These are phyloP conservation scores for Peltaster fructicola DNA, from an alignment of 2,329 filamentous ascomycete species.

Conservation along the genomic window DNA sequence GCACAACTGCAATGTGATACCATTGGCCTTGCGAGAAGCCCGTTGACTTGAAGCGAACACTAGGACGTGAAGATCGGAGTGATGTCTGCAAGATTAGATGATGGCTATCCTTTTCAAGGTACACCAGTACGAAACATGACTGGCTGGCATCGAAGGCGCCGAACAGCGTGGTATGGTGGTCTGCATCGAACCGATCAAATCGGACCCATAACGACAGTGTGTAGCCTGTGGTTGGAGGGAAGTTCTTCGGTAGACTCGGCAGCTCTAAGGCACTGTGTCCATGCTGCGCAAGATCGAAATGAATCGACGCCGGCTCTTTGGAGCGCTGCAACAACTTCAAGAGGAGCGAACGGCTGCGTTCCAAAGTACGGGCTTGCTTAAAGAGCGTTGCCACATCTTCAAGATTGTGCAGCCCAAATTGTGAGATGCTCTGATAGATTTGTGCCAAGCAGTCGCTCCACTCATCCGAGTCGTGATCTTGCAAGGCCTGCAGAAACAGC, in stretches of 20 bases:
- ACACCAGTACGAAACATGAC: conserved; percentile 83
- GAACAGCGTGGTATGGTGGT: conserved; percentile 84
- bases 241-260: conserved; percentile 63
- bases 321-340: conserved; percentile 58
- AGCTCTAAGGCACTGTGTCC: conserved; percentile 86
- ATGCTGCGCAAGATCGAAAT: conserved; percentile 79
- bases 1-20: conserved; percentile 88
- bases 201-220: conserved; percentile 80
- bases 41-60: conserved; percentile 78
- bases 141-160: conserved; percentile 85
- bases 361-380: conserved; percentile 34
- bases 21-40: conserved; percentile 59
- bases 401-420: conserved; percentile 61
- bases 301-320: conserved; percentile 65
- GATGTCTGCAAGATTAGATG: conserved; percentile 96
- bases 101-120: conserved; percentile 80
- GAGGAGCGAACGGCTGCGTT: conserved; percentile 47
- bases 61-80: conserved; percentile 67
- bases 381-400: conserved; percentile 68
- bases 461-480: conserved; percentile 1
- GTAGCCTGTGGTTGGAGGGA: conserved; percentile 74
- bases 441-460: conserved; percentile 3
- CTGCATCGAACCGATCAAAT: conserved; percentile 69
- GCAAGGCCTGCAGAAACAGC: conserved; percentile 1
- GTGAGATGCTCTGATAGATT: conserved; percentile 41